Conservation (phyloP, 2,329 filamentous ascomycete species). For the Talaromyces sp. region DNA sequence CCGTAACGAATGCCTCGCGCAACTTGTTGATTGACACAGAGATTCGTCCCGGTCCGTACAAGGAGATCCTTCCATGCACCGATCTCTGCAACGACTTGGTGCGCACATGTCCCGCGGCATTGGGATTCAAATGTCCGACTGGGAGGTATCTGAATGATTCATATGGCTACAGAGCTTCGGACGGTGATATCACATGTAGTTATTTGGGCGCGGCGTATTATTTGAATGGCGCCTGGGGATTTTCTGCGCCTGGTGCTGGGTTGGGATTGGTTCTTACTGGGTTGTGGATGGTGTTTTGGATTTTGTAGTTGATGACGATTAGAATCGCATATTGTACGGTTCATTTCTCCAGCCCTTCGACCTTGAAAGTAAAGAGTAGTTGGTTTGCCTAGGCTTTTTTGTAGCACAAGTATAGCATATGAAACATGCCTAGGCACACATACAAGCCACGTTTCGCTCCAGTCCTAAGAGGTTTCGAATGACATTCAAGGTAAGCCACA, state of each 20-base stretch:
- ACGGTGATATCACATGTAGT: conserved; percentile 54
- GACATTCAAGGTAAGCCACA: neutral
- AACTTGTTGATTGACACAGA: conserved; percentile 68
- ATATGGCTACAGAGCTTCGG: conserved; percentile 46
- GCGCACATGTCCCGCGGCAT: conserved; percentile 72
- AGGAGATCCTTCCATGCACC: conserved; percentile 83
- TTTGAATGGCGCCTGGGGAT: conserved; percentile 29
- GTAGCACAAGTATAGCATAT: neutral
- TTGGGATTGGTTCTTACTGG: conserved; percentile 7
- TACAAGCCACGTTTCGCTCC: neutral
- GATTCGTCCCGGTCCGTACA: conserved; percentile 83
- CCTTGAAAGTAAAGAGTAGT: neutral
- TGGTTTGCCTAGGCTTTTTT: neutral
- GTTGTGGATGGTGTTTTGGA: conserved; percentile 13
- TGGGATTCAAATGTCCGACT: conserved; percentile 73
- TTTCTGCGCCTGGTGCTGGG: neutral
- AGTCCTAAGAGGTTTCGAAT: neutral
- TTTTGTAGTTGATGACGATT: neutral
- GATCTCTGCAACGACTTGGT: conserved; percentile 85
- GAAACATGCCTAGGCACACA: neutral
- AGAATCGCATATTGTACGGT: neutral
- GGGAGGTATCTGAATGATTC: conserved; percentile 48
- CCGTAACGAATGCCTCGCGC: conserved; percentile 58
- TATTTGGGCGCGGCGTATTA: conserved; percentile 60
- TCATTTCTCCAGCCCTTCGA: neutral